These are phyloP conservation scores for Hymenoscyphus fructigenus DNA, from an alignment of 2,329 filamentous ascomycete species.

Conservation along the genomic window DNA sequence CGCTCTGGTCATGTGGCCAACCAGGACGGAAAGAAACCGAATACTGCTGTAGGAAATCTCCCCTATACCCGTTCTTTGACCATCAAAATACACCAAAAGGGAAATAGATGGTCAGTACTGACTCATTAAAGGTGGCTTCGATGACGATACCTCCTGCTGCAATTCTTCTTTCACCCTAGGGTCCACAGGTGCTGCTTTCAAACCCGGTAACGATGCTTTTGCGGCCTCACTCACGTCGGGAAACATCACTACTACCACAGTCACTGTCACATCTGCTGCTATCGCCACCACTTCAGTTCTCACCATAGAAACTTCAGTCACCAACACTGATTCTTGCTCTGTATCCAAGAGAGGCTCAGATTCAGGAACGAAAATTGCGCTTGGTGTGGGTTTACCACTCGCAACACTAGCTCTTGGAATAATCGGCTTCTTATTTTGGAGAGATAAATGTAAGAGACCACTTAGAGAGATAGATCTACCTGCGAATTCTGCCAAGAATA, in stretches of 20 bases:
- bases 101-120: not conserved
- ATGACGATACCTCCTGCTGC: slow-evolving; percentile 18
- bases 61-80: not conserved
- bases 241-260: not conserved
- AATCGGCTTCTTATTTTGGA: slow-evolving; percentile 19
- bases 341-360: not conserved
- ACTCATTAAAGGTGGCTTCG: not conserved
- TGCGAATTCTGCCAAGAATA: not conserved
- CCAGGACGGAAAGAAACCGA: slow-evolving; percentile 10
- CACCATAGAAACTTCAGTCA: not conserved
- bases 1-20: slow-evolving; percentile 17
- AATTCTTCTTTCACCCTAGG: slow-evolving; percentile 15
- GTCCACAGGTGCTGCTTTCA: slow-evolving; percentile 15
- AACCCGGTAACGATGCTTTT: slow-evolving; percentile 18
- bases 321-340: not conserved
- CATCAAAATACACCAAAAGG: not conserved
- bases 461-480: not conserved
- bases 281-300: not conserved
- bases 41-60: slow-evolving; percentile 17
- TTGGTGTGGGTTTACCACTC: slow-evolving; percentile 23
- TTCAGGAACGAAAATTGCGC: slow-evolving; percentile 20
- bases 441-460: slow-evolving; percentile 16
- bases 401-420: slow-evolving; percentile 20
- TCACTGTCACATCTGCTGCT: slow-evolving; percentile 10
- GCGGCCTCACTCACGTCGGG: slow-evolving; percentile 5